phyloP scores from a whole-genome alignment of 495 filamentous ascomycete genomes.

The Penicillium lagena region DNA sequence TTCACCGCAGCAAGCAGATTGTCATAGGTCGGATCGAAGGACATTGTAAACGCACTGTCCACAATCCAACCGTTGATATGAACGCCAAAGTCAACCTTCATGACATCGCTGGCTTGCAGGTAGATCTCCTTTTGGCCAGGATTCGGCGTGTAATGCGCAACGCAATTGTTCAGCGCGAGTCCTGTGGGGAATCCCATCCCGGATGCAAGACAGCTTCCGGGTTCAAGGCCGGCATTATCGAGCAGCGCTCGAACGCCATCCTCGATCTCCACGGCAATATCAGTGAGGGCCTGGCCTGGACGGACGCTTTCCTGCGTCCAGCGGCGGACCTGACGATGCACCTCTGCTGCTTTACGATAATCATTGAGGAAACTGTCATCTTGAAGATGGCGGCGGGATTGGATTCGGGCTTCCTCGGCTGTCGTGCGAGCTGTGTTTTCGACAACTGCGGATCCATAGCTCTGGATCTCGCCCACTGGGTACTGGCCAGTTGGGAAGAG shows the following conservation, averaged over 20 bases:
- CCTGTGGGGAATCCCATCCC: conserved; percentile 62
- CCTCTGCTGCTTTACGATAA: conserved; percentile 56
- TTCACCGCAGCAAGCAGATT: conserved; percentile 54
- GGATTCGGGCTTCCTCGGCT: conserved; percentile 50
- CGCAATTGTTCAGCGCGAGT: conserved; percentile 52
- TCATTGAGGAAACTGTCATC: conserved; percentile 51
- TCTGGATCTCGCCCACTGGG: conserved; percentile 46
- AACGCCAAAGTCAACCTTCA: conserved; percentile 65
- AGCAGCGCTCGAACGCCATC: conserved; percentile 53
- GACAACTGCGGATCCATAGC: conserved; percentile 30
- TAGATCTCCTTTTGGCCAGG: conserved; percentile 53
- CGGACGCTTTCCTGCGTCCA: conserved; percentile 50
- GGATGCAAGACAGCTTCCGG: conserved; percentile 49
- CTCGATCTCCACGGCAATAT: conserved; percentile 57
- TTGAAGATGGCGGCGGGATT: conserved; percentile 36
- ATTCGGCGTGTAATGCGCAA: conserved; percentile 60
- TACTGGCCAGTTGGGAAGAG: conserved; percentile 47
- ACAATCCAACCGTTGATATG: conserved; percentile 62
- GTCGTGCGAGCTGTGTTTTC: conserved; percentile 54
- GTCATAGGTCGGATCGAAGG: conserved; percentile 56
- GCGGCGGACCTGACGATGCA: conserved; percentile 55
- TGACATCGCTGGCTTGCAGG: conserved; percentile 50
- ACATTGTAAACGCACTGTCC: conserved; percentile 58
- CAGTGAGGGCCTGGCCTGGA: conserved; percentile 51
- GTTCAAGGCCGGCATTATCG: conserved; percentile 50